These are phyloP conservation scores for Eleusine indica DNA, from an alignment of 176 grass and related monocot genomes.

Conservation along the genomic window DNA sequence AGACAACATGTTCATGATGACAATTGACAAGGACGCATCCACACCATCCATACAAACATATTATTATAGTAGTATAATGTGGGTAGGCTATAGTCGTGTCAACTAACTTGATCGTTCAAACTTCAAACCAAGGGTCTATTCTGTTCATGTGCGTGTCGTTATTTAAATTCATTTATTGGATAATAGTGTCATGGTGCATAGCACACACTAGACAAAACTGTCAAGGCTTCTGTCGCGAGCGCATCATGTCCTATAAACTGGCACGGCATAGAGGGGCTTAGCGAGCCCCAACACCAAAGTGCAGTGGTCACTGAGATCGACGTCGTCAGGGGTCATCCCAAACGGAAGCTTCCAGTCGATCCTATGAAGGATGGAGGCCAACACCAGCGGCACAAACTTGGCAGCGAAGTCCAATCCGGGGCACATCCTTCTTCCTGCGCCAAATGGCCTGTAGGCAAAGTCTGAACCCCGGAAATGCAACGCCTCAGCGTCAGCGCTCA, in stretches of 20 bases:
- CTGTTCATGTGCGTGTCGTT: no score
- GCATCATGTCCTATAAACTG: neutral
- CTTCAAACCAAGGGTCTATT: no score
- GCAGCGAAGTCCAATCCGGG: neutral
- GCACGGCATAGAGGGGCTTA: neutral
- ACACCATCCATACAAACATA: no score
- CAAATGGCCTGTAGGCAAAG: neutral
- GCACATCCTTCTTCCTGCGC: neutral
- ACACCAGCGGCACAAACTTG: neutral
- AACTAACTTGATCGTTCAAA: no score
- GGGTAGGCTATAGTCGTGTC: no score
- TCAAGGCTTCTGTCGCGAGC: no score
- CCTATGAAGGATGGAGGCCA: conserved; percentile 3
- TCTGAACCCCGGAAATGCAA: neutral
- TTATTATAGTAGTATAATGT: no score
- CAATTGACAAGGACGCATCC: no score
- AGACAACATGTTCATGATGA: no score
- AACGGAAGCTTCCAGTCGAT: neutral
- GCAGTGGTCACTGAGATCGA: neutral
- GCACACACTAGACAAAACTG: no score
- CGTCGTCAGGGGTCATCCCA: neutral
- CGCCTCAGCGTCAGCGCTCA: neutral
- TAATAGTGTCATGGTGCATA: no score
- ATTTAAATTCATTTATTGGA: no score
- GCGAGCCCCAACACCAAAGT: neutral